Percentiles rank a stretch among this genome's conserved stretches.
These are phyloP conservation scores for Exophiala dermatitidis DNA, from an alignment of 2,329 filamentous ascomycete genomes.

Conservation along the genomic window DNA sequence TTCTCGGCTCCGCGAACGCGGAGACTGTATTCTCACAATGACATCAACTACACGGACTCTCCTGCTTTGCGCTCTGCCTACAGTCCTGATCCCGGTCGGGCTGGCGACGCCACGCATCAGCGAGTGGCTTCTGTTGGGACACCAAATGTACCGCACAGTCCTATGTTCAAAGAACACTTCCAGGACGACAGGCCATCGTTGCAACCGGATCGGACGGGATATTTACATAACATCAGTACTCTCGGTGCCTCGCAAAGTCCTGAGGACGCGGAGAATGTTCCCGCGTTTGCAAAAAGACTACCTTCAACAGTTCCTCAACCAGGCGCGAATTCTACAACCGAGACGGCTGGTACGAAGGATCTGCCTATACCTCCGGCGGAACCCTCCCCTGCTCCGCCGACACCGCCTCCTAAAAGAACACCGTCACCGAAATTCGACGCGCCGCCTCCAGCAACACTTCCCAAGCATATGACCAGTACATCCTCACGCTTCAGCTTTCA, in stretches of 20 bases:
- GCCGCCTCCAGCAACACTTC: conserved; percentile 31
- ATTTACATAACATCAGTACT: conserved; percentile 37
- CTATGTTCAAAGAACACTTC: conserved; percentile 56
- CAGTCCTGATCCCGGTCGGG: conserved; percentile 4
- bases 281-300: conserved; percentile 40
- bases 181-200: conserved; percentile 42
- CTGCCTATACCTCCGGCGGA: conserved; percentile 2
- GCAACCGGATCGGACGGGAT: conserved; percentile 38
- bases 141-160: conserved; percentile 40
- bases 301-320: conserved; percentile 29
- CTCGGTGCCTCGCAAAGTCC: conserved; percentile 29
- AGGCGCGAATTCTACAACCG: not conserved
- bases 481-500: conserved; percentile 61
- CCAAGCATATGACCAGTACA: conserved; percentile 48
- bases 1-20: conserved; percentile 54
- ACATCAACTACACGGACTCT: conserved; percentile 16
- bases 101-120: conserved; percentile 3
- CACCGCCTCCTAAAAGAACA: conserved; percentile 22
- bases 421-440: conserved; percentile 23
- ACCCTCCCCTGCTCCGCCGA: conserved; percentile 19
- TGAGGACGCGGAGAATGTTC: conserved; percentile 32
- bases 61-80: conserved; percentile 11
- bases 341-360: conserved; percentile 8
- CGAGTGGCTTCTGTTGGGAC: conserved; percentile 5
- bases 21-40: conserved; percentile 32